Base-by-base conservation (phyloP, 108 stramenopile genomes). In the Skeletonema menzelii region DNA sequence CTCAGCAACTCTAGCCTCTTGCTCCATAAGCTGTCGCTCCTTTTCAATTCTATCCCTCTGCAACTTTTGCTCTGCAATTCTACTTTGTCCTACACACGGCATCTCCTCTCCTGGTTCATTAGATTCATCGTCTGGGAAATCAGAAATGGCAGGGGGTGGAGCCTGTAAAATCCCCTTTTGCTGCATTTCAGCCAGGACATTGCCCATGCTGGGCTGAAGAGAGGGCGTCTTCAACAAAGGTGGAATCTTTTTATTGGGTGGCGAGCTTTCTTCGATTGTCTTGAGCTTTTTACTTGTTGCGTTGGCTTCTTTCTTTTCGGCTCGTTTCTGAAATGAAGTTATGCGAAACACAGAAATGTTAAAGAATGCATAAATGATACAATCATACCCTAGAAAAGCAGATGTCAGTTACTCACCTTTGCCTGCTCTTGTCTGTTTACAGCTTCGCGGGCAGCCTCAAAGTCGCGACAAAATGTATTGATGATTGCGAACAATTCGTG, bases 401-500 rank as follows among this genome's bases (percentile, higher is more conserved):
- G 24, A 53, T 22, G 19, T 19, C 35, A 42, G 12, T 8, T 10
- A 22, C 86, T 84, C 57, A 80, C 76, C 69, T 91, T 88, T 63
- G 83, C 87, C 76, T 94, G 87, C 65, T 86, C 88, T 27, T 83
- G 77, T 20, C 70, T 75, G 31, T 80, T 67, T 3, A 93, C 92
- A 47, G 88, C 86, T 22, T 90, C 89, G n/a, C 86, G 78, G 3
- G 91, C 91, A 69, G 81, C 84, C 27, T 91, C 75, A 64, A 93
- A 96, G 53, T 91, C 87, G n/a, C 84, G 79, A 32, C 79, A 82
- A 73, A 97, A 97, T 4, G 66, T 75, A 15, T 40, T 79, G 35
- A 97, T 86, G 27, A 90, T 94, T 38, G 83, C 82, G 46, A 97
- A 97, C 35, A 97, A 64, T 49, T 97, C 90, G 46, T 95, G 91